These are phyloP conservation scores for Hemisphaericaspora subhashii DNA, from an alignment of 1,139 yeast genomes.

Conservation along the genomic window DNA sequence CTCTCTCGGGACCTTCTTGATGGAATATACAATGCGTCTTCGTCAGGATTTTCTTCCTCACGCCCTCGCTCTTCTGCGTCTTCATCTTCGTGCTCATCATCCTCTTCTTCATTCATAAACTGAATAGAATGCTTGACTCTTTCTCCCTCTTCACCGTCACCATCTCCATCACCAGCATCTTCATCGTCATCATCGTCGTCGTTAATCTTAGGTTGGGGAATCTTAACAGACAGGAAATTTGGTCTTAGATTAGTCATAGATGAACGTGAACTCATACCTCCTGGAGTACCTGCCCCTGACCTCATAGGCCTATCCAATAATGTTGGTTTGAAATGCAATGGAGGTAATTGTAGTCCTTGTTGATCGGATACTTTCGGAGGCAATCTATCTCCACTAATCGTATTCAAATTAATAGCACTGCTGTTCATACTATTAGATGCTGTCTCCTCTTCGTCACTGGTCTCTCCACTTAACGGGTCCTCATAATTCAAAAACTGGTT, in stretches of 20 bases:
- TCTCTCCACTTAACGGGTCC: constrained; percentile 24
- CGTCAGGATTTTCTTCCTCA: constrained; percentile 15
- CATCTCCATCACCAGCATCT: constrained; percentile 25
- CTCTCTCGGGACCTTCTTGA: not conserved
- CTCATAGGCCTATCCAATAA: not conserved
- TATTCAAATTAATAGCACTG: constrained; percentile 1
- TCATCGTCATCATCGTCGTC: constrained; percentile 51
- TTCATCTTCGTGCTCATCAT: constrained; percentile 17
- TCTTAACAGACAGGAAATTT: constrained; percentile 73
- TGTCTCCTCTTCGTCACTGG: constrained; percentile 30
- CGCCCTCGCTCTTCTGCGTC: constrained; percentile 8
- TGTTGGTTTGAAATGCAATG: constrained; percentile 1
- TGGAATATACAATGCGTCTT: constrained; percentile 11
- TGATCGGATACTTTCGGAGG: not conserved
- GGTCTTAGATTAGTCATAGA: constrained; percentile 52
- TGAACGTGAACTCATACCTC: constrained; percentile 32
- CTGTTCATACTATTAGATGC: constrained; percentile 2
- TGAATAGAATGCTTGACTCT: constrained; percentile 11
- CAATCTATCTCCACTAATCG: not conserved
- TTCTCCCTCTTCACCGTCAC: constrained; percentile 17
- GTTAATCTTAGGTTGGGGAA: constrained; percentile 70
- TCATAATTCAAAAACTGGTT: constrained; percentile 25
- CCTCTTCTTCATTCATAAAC: constrained; percentile 12
- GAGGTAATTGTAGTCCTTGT: constrained; percentile 4
- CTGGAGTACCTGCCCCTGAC: constrained; percentile 15